phyloP scores from a whole-genome alignment of 148 eudicot species.

The Cornus kousa region DNA sequence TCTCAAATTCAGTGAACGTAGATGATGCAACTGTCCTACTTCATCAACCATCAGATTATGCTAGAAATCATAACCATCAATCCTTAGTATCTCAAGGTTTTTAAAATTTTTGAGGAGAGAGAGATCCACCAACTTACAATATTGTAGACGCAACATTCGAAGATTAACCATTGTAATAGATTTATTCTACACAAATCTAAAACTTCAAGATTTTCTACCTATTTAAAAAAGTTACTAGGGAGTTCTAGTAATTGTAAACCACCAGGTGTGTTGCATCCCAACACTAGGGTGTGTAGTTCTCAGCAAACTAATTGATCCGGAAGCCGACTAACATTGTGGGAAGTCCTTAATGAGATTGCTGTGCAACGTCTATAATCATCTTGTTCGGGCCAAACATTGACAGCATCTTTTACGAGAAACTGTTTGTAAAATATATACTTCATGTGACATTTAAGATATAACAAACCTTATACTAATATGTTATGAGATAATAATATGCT shows the following conservation, averaged over 20 bases:
- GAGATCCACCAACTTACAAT: not conserved
- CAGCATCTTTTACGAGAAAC: constrained; percentile 2
- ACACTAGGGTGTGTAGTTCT: constrained; percentile 4
- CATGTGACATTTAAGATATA: no score
- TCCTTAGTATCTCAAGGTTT: not conserved
- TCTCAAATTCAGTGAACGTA: not conserved
- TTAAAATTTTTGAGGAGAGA: not conserved
- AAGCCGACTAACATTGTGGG: not conserved
- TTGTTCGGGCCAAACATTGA: not conserved
- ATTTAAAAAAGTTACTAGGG: not conserved
- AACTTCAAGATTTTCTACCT: not conserved
- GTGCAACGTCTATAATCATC: not conserved
- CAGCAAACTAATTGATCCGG: not conserved
- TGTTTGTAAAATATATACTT: no score
- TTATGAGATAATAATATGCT: no score
- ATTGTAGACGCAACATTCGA: not conserved
- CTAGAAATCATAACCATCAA: not conserved
- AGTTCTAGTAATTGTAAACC: not conserved
- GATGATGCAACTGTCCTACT: not conserved
- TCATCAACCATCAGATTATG: not conserved
- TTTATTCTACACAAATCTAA: not conserved
- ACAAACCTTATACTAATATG: no score
- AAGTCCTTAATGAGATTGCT: not conserved
- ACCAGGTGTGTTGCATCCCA: not conserved
- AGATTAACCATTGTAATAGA: not conserved